Evolutionary conservation across 192 early-diverging fungal species (phyloP), one percentile per base, ranked within the genome.

Genomic region (Coemansia sp.): DNA sequence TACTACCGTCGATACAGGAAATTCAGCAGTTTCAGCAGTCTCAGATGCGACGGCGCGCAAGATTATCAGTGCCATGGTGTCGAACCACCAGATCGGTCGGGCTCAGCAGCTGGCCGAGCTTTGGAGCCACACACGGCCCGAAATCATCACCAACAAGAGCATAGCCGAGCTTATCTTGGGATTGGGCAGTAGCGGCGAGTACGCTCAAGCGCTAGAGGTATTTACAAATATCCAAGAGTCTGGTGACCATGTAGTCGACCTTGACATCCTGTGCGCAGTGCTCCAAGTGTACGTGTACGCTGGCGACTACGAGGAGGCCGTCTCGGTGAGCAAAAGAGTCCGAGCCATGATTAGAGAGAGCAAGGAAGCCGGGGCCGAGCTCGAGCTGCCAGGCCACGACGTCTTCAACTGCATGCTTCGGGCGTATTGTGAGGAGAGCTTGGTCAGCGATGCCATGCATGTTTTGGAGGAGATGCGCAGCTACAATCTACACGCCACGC

Each of bases 391-490:
- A 1, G 62, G 38, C 8, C 74, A 65, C 27, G 63, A 63, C 10
- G 69, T 75, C 13, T 84, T 74, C 68, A 75, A 76, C 47, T 46
- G 39, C 22, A 63, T 84, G 78, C 62, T 84, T 43, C 70, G 55
- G 16, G 82, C 78, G 1, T 80, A 79, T 52, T 77, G 76, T 57
- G 74, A 76, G 27, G 46, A 72, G 36, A 55, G 47, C n/a, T 55
- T 71, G 69, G 53, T 72, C 8, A 64, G 65, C 13, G 82, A 84
- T 39, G 82, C 78, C 5, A 62, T 84, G 50, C 72, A 68, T 11
- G 68, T 80, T 53, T 49, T 84, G 27, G 82, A 84, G 63, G 82
- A 84, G 65, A 84, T 84, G 82, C 82, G 82, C 55, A 63, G 58
- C 39, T 71, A 71, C 67, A 33, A 33, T 24, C 20, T 79, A 22